Evolutionary conservation across 331 rosid species (phyloP).

Genomic region (Acacia concinna): DNA sequence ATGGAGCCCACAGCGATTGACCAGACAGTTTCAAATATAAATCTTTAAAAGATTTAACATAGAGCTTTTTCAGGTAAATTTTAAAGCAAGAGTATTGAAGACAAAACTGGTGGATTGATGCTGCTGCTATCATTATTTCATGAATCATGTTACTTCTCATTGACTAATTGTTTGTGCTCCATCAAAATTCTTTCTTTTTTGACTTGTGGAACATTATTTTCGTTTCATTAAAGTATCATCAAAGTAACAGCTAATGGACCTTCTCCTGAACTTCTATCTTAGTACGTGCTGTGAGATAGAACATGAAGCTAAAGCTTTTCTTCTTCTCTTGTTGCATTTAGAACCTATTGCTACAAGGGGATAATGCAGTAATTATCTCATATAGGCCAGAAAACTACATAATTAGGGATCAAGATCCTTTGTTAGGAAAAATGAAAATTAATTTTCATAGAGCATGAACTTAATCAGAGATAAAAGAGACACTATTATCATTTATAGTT

Average conservation of each 20-base stretch:
- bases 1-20: background rate
- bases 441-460: background rate
- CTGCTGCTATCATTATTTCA: background rate
- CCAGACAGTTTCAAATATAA: background rate
- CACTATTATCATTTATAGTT: background rate
- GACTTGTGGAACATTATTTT: background rate
- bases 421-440: background rate
- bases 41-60: background rate
- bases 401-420: background rate
- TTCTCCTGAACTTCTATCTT: background rate
- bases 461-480: slow-evolving; percentile 13
- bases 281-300: slow-evolving; percentile 19
- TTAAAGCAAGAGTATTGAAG: background rate
- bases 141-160: background rate
- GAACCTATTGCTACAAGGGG: background rate
- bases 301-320: background rate
- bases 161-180: background rate
- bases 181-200: background rate
- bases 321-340: background rate
- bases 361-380: background rate
- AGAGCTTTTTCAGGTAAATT: background rate
- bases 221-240: background rate
- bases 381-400: slow-evolving; percentile 7
- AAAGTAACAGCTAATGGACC: background rate
- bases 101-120: background rate